These are phyloP conservation scores for Phytophthora parvispora DNA, from an alignment of 352 stramenopile genomes.

Conservation along the genomic window DNA sequence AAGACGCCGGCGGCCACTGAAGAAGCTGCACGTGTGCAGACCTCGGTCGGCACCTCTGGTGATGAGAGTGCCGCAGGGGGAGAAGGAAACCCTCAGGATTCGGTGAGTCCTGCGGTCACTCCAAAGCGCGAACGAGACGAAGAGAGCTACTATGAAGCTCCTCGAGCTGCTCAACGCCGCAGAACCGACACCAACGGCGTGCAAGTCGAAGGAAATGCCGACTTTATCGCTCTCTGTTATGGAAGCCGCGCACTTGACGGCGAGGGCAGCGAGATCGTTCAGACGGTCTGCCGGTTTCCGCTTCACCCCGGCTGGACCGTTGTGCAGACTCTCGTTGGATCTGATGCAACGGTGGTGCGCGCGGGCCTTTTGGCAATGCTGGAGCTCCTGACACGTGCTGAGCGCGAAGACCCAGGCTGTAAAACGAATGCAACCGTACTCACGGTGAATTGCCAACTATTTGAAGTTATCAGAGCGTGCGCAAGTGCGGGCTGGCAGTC, in stretches of 20 bases:
- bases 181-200: background rate
- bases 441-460: background rate
- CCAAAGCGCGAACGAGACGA: conserved; percentile 22
- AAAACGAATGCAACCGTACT: background rate
- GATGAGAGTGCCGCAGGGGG: background rate
- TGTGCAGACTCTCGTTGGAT: background rate
- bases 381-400: background rate
- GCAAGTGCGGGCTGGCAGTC: background rate
- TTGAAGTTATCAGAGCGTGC: background rate
- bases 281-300: background rate
- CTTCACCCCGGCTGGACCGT: background rate
- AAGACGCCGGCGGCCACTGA: background rate
- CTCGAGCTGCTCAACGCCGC: background rate
- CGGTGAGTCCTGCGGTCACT: background rate
- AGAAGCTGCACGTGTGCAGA: background rate
- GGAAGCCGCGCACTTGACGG: background rate
- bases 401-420: background rate
- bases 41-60: background rate
- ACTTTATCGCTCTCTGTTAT: background rate
- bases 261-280: background rate
- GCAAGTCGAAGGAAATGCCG: background rate
- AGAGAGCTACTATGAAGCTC: background rate
- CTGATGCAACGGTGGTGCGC: background rate
- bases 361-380: background rate
- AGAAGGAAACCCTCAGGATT: background rate